A percentile compares a stretch with the other conserved stretches of the same genome.
Evolutionary conservation across 176 grass and related monocot genomes (phyloP).

Genomic region (Bolboschoenus planiculmis): DNA sequence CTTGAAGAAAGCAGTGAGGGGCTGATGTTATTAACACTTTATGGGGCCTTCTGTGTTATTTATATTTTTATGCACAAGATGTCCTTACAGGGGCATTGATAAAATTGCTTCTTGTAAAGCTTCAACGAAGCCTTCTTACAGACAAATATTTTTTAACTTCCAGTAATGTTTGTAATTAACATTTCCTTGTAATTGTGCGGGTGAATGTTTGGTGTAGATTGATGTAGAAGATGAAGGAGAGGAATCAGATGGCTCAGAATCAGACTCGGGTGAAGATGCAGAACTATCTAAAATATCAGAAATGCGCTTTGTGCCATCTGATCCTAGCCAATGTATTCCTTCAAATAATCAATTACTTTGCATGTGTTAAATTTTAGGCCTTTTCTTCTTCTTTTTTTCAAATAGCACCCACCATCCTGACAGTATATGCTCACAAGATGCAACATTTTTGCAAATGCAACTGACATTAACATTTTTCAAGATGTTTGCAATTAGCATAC

Average conservation of each 20-base stretch:
- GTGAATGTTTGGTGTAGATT: slow-evolving; percentile 42
- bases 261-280: slow-evolving; percentile 36
- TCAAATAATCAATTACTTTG: not conserved
- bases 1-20: not conserved
- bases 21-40: not conserved
- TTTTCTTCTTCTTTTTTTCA: not conserved
- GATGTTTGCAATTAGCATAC: not conserved
- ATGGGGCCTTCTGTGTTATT: not conserved
- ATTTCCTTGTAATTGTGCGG: not conserved
- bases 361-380: not conserved
- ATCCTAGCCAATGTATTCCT: slow-evolving; percentile 74
- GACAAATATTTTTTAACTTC: not conserved
- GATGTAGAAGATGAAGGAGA: slow-evolving; percentile 42
- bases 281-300: slow-evolving; percentile 60
- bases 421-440: not conserved
- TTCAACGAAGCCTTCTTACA: not conserved
- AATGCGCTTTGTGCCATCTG: slow-evolving; percentile 71
- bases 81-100: not conserved
- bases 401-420: not conserved
- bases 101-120: not conserved
- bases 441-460: not conserved
- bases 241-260: slow-evolving; percentile 29
- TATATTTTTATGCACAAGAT: not conserved
- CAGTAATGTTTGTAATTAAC: not conserved
- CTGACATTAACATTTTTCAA: not conserved